Evolutionary conservation across 306 rosid species (phyloP).

Genomic region (Vicia sativa): DNA sequence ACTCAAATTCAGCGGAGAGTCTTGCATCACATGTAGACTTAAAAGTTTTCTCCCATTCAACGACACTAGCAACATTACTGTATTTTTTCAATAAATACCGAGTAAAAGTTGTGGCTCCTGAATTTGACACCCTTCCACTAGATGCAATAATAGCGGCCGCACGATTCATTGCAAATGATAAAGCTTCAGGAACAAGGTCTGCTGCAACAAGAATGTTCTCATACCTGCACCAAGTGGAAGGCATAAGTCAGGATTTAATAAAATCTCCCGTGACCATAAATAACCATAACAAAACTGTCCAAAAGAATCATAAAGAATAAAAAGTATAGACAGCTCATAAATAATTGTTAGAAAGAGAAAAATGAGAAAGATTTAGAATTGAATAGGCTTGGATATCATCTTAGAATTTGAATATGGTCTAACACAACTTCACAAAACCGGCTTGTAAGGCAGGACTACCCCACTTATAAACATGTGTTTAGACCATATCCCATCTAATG

Average conservation of each 20-base stretch:
- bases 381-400: too few species aligned
- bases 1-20: slow-evolving; percentile 78
- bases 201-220: slow-evolving; percentile 81
- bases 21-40: slow-evolving; percentile 74
- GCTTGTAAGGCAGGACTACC: too few species aligned
- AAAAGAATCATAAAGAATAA: slow-evolving; percentile 27
- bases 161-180: slow-evolving; percentile 70
- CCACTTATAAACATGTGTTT: too few species aligned
- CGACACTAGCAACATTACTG: slow-evolving; percentile 67
- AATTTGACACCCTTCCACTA: slow-evolving; percentile 80
- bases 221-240: slow-evolving; percentile 70
- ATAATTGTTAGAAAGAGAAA: slow-evolving; percentile 9
- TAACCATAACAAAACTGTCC: slow-evolving; percentile 15
- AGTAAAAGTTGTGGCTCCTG: slow-evolving; percentile 63
- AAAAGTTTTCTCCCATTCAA: slow-evolving; percentile 85
- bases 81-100: slow-evolving; percentile 72
- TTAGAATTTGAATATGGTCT: too few species aligned
- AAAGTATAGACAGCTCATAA: slow-evolving; percentile 4
- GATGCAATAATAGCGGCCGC: slow-evolving; percentile 66
- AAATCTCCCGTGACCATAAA: slow-evolving; percentile 18
- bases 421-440: too few species aligned
- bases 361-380: background rate
- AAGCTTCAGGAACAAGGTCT: slow-evolving; percentile 79
- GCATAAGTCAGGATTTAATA: slow-evolving; percentile 23
- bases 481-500: too few species aligned